Conservation (phyloP, 495 filamentous ascomycete species). For the Sabuloglossum arenarium region DNA sequence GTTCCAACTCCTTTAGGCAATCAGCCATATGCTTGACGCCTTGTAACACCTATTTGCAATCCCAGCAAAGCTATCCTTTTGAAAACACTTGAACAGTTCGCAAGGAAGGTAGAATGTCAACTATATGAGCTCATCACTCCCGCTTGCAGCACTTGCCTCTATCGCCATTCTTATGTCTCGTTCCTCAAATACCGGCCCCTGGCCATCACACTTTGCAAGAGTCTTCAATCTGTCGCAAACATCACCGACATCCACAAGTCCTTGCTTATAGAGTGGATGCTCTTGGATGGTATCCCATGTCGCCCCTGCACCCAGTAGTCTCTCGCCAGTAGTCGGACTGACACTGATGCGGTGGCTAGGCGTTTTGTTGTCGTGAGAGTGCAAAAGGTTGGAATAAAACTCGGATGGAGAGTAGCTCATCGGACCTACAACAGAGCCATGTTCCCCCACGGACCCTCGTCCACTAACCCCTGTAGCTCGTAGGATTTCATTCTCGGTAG, state of each 20-base stretch:
- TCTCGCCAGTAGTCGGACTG: slow-evolving; percentile 44
- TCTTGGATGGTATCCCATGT: slow-evolving; percentile 84
- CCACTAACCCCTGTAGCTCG: slow-evolving; percentile 36
- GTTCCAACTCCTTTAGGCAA: neutral
- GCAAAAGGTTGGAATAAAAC: slow-evolving; percentile 24
- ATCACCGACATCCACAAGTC: slow-evolving; percentile 64
- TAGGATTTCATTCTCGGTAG: slow-evolving; percentile 84
- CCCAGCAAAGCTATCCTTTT: neutral
- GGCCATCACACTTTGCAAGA: slow-evolving; percentile 69
- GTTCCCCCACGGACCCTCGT: slow-evolving; percentile 12
- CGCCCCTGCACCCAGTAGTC: slow-evolving; percentile 54
- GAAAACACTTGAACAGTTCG: neutral
- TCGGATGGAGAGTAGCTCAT: slow-evolving; percentile 55
- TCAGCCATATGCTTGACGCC: slow-evolving; percentile 2
- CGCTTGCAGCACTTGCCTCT: slow-evolving; percentile 49
- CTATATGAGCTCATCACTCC: slow-evolving; percentile 57
- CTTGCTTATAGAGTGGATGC: slow-evolving; percentile 59
- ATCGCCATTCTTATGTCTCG: slow-evolving; percentile 51
- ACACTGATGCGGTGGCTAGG: slow-evolving; percentile 46
- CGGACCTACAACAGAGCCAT: slow-evolving; percentile 29
- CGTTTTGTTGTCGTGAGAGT: slow-evolving; percentile 12
- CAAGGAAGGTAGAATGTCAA: neutral
- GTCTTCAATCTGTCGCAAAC: slow-evolving; percentile 57
- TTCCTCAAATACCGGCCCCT: slow-evolving; percentile 80
- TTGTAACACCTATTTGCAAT: slow-evolving; percentile 3